Base-by-base conservation (phyloP, 2,329 filamentous ascomycete species). In the Penicillium sp. region DNA sequence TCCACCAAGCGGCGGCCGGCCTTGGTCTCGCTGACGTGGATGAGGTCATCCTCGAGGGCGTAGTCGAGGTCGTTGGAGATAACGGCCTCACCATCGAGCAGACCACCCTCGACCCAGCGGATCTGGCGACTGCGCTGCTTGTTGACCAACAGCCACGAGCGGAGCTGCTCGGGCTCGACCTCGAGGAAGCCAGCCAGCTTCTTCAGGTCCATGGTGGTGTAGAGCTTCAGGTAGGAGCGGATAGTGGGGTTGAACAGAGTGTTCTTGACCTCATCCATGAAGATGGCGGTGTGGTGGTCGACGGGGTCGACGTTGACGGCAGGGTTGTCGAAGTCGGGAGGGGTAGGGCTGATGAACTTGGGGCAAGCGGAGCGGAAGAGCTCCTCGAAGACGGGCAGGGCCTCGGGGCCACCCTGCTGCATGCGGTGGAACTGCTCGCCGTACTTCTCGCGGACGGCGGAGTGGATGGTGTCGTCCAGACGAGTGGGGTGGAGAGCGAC, bases 201-300 rank as follows among this genome's bases (percentile, higher is more conserved):
- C 85, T 94, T 95, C 66, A 99, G 85, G 75, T 99, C 95, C 94
- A 99, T 98, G 71, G 95, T 99, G 50, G 95, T 98, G 88, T 99
- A 99, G 60, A 99, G 90, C 78, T 96, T 95, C 70, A 99, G 88
- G 85, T 99, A 99, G 65, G 93, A 97, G 86, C 96, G 97, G 79
- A 99, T 91, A 50, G 93, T 97, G 49, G 95, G 95, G 79, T 92
- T 94, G 89, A 89, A 96, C 88, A 99, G 95, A 82, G 96, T 98
- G 82, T 92, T 97, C 88, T 96, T 97, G 80, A 99, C 94, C 84
- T 99, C 95, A 72, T 97, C 93, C 94, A 99, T 98, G 86, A 99
- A 99, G 82, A 99, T 91, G 73, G 91, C 86, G 68, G 97, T 88
- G 82, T 99, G 94, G 85, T 99, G 95, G 83, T 99, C 94, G 69